Base-by-base conservation (phyloP, 2,329 filamentous ascomycete genomes). In the Pseudocercospora crystallina region DNA sequence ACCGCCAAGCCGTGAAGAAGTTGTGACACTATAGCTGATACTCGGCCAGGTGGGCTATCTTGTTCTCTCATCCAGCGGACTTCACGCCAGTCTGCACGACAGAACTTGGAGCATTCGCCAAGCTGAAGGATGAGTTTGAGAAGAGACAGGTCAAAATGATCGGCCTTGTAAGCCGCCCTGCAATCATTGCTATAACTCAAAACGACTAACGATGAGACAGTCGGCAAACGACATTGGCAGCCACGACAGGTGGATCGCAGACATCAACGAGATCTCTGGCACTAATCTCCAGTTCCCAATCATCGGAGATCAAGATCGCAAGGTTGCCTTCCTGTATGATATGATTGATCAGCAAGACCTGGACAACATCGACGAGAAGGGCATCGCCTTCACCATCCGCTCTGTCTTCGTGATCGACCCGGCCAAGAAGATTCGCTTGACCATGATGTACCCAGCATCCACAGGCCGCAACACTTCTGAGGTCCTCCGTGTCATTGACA, bases 21-120 rank as follows among this genome's bases (percentile, higher is more conserved):
- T 26, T 26, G 20, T 26, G 20, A 26, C 20, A 26, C 7, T 26
- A 26, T 26, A 26, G 20, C 20, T 26, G 20, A 41, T 31, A 31
- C 33, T 26, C 40, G 26, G 20, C 20, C 15, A 34, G 46, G 42
- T 60, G 89, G 89, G 83, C 86, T 52, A 82, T 94, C 59, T 78
- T 94, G 63, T 92, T 94, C 79, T 90, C 86, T 30, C 89, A 92
- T 76, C 89, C 89, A 2, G 86, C 75, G 53, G 91, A 96, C 74
- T 96, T 89, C 80, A 96, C 91, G 1, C 91, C 91, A 47, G 91
- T 96, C 53, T 96, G 91, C 81, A 96, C 91, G 59, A 96, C 90
- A 47, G 91, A 96, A 78, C 86, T 96, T 57, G 91, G 90, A 57
- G 90, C 90, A 53, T 95, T 96, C 66, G 88, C 90, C 63, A 94